Evolutionary conservation across 768 basidiomycete genomes (phyloP).

Genomic region (Boletus patriciae): DNA sequence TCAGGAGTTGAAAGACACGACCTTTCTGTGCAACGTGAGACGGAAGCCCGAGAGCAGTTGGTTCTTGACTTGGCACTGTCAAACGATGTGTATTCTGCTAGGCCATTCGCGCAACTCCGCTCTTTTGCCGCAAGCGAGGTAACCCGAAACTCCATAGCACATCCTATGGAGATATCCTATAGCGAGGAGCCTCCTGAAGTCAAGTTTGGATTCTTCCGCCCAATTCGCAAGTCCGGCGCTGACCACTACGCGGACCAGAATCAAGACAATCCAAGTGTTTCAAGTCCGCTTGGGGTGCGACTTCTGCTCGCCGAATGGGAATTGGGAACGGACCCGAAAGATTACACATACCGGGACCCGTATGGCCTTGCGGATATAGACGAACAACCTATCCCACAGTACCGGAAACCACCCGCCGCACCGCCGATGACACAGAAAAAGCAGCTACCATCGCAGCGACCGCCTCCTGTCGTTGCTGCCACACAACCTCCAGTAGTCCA

Average conservation of each 20-base stretch:
- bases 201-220: slow-evolving; percentile 62
- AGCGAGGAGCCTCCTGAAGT: slow-evolving; percentile 56
- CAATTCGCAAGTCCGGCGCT: slow-evolving; percentile 35
- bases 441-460: slow-evolving; percentile 28
- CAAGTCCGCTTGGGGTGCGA: slow-evolving; percentile 53
- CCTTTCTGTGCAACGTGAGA: slow-evolving; percentile 47
- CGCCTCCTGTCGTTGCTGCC: slow-evolving; percentile 42
- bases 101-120: slow-evolving; percentile 35
- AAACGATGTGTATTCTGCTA: slow-evolving; percentile 53
- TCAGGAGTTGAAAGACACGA: slow-evolving; percentile 38
- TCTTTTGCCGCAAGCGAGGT: background rate
- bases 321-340: slow-evolving; percentile 48
- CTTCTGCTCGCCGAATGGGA: slow-evolving; percentile 71
- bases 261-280: slow-evolving; percentile 20
- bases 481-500: slow-evolving; percentile 21
- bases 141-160: slow-evolving; percentile 9
- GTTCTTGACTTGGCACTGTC: slow-evolving; percentile 64
- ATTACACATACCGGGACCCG: slow-evolving; percentile 55
- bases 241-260: slow-evolving; percentile 31
- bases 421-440: slow-evolving; percentile 21
- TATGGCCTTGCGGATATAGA: slow-evolving; percentile 43
- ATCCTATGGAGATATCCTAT: slow-evolving; percentile 47
- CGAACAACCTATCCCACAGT: slow-evolving; percentile 10
- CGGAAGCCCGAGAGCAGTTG: slow-evolving; percentile 58
- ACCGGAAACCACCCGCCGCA: slow-evolving; percentile 9